Conservation (phyloP, 2,329 filamentous ascomycete species). For the Acarospora socialis region DNA sequence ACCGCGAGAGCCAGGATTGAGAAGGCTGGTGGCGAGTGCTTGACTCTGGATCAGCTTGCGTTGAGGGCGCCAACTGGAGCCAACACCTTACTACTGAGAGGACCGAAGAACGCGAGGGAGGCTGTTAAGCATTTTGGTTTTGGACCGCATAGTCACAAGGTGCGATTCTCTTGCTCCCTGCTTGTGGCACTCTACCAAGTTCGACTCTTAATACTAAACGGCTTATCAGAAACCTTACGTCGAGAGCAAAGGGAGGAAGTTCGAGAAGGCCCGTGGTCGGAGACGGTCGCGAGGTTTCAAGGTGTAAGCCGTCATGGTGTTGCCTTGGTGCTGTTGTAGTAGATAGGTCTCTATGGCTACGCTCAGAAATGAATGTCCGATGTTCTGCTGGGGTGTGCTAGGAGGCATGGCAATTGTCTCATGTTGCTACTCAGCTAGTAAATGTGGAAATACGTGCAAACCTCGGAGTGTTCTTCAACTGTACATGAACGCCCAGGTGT, state of each 20-base stretch:
- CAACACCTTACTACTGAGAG: constrained; percentile 94
- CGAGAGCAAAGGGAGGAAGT: constrained; percentile 98
- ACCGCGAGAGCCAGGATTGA: constrained; percentile 87
- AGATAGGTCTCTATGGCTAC: too few relatives aligned
- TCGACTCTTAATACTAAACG: background rate
- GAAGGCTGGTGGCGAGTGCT: constrained; percentile 84
- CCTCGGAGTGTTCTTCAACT: too few relatives aligned
- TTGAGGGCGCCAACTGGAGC: constrained; percentile 86
- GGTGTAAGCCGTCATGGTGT: too few relatives aligned
- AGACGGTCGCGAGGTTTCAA: constrained; percentile 99
- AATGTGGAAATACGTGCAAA: too few relatives aligned
- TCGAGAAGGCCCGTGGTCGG: constrained; percentile 97
- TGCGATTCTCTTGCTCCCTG: constrained; percentile 29
- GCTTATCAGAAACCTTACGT: constrained; percentile 73
- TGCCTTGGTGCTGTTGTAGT: too few relatives aligned
- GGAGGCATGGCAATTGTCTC: too few relatives aligned
- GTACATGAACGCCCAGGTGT: too few relatives aligned
- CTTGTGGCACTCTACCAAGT: background rate
- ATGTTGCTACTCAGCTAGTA: too few relatives aligned
- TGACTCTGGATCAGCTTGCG: constrained; percentile 95
- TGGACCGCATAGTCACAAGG: constrained; percentile 96
- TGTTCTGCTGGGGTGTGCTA: too few relatives aligned
- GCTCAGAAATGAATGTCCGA: too few relatives aligned
- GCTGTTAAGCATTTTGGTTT: constrained; percentile 99
- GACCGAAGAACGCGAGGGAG: constrained; percentile 96